A percentile compares a stretch with the other conserved stretches of the same genome.
phyloP scores from a whole-genome alignment of 208 protist species.

The Acanthamoeba healyi region DNA sequence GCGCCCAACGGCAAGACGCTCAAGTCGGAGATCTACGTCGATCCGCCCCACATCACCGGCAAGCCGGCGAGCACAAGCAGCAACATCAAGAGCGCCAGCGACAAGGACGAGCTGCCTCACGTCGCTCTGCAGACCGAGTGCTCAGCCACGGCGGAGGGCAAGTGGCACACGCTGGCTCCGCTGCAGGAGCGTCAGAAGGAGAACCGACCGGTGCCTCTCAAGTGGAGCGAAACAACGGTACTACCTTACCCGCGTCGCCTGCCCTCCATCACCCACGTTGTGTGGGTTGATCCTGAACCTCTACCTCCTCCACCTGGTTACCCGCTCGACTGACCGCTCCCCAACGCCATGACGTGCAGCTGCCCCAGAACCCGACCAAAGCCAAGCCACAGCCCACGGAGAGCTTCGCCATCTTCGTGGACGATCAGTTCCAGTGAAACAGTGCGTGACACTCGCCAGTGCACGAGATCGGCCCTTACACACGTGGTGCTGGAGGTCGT shows the following conservation, averaged over 20 bases:
- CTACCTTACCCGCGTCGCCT: neutral
- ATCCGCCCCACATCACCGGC: neutral
- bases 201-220: neutral
- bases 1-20: neutral
- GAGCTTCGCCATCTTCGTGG: neutral
- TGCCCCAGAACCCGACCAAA: neutral
- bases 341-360: no score
- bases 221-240: constrained; percentile 6
- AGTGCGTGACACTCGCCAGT: no score
- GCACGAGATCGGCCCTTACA: no score
- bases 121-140: neutral
- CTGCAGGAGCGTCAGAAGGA: neutral
- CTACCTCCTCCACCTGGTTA: no score
- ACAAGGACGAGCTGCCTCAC: neutral
- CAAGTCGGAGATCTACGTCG: constrained; percentile 10
- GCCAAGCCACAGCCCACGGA: neutral
- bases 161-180: neutral
- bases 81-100: neutral
- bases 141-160: neutral
- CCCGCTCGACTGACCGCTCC: no score
- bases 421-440: neutral
- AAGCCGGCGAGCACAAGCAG: neutral
- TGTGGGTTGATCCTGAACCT: no score
- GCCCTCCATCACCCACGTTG: no score
- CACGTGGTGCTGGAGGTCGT: no score